A percentile compares a stretch with the other conserved stretches of the same genome.
Conservation (phyloP, 2,329 filamentous ascomycete genomes). For the Alternaria gansuensis region DNA sequence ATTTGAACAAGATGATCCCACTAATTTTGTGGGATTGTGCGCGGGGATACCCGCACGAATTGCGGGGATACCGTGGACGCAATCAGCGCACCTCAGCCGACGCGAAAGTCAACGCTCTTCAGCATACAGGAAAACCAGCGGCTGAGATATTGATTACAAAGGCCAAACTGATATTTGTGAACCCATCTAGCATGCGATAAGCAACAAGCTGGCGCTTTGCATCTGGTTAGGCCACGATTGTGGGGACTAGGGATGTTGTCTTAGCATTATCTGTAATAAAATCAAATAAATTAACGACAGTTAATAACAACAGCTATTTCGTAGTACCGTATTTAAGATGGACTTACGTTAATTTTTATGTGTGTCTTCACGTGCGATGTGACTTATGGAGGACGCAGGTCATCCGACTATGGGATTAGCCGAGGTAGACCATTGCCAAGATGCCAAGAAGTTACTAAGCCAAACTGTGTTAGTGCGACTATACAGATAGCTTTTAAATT, state of each 20-base stretch:
- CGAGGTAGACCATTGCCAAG: too few relatives aligned
- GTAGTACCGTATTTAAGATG: too few relatives aligned
- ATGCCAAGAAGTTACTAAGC: too few relatives aligned
- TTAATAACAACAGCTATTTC: too few relatives aligned
- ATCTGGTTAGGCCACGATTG: conserved; percentile 3
- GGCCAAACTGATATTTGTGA: not conserved
- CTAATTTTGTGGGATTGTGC: not conserved
- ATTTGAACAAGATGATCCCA: not conserved
- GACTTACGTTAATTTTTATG: too few relatives aligned
- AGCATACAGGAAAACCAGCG: not conserved
- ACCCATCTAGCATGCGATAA: not conserved
- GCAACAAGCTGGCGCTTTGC: not conserved
- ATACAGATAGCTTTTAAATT: too few relatives aligned
- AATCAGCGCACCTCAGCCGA: conserved; percentile 1
- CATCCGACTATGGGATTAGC: too few relatives aligned
- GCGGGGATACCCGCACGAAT: not conserved
- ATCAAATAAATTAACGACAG: too few relatives aligned
- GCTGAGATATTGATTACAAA: conserved; percentile 5
- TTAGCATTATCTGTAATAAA: too few relatives aligned
- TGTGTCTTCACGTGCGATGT: too few relatives aligned
- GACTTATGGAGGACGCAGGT: too few relatives aligned
- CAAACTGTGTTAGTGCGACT: too few relatives aligned
- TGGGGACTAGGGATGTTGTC: not conserved
- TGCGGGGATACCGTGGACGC: not conserved
- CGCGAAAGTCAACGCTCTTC: not conserved